Conservation (phyloP, 306 rosid genomes). For the Datisca glomerata region DNA sequence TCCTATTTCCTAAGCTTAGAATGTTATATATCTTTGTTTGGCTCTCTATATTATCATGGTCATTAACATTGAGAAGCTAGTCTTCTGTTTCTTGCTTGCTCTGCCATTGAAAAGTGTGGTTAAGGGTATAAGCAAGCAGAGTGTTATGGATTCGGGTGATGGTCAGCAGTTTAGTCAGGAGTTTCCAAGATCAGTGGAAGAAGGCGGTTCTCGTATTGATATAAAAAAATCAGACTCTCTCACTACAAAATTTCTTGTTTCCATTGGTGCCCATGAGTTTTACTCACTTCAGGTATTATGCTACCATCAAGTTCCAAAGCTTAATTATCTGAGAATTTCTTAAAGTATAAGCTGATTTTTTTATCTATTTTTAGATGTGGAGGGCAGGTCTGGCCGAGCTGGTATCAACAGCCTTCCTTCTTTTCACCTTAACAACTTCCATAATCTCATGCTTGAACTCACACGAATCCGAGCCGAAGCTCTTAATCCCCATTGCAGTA, state of each 20-base stretch:
- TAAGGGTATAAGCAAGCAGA: no score
- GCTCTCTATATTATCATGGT: no score
- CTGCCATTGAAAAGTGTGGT: no score
- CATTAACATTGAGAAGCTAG: no score
- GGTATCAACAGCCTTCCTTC: constrained; percentile 38
- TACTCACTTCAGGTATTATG: constrained; percentile 24
- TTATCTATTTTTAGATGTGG: constrained; percentile 43
- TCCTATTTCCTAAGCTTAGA: no score
- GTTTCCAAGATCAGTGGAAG: constrained; percentile 3
- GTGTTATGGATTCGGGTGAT: no score
- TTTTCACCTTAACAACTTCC: constrained; percentile 37
- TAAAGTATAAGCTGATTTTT: background rate
- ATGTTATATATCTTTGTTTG: no score
- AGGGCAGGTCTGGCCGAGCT: constrained; percentile 51
- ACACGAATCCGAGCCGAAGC: constrained; percentile 28
- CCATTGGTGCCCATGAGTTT: constrained; percentile 35
- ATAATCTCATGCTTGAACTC: constrained; percentile 66
- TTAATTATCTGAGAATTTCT: no score
- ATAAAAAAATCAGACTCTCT: constrained; percentile 4
- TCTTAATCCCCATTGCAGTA: constrained; percentile 51
- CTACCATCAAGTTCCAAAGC: no score
- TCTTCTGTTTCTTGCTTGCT: no score
- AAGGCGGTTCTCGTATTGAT: background rate
- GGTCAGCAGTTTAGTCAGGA: no score
- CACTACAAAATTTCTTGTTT: constrained; percentile 15